Percentiles rank a stretch among this genome's conserved stretches.
Conservation (phyloP, 2,329 filamentous ascomycete genomes). For the Echinosphaeria canescens region DNA sequence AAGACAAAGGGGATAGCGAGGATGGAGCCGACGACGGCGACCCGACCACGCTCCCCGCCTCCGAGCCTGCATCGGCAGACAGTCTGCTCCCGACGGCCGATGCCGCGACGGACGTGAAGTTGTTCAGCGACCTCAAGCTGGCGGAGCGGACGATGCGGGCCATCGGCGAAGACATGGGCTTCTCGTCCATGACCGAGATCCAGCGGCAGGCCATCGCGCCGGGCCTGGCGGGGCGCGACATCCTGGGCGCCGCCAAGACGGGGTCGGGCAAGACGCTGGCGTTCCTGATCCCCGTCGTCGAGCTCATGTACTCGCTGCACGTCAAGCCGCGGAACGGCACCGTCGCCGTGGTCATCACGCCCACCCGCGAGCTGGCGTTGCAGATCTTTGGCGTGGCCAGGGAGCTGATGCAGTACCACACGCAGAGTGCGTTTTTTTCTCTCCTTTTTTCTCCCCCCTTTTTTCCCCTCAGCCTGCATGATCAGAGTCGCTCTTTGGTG, state of each 20-base stretch:
- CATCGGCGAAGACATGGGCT: conserved; percentile 79
- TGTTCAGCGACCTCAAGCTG: conserved; percentile 65
- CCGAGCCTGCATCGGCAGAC: conserved; percentile 10
- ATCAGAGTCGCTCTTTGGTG: too few relatives aligned
- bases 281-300: conserved; percentile 83
- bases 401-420: conserved; percentile 83
- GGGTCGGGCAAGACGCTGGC: conserved; percentile 90
- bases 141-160: conserved; percentile 79
- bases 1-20: conserved; percentile 2
- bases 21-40: conserved; percentile 3
- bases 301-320: conserved; percentile 73
- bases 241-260: conserved; percentile 89
- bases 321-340: conserved; percentile 64
- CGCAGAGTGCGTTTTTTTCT: too few relatives aligned
- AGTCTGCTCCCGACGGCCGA: conserved; percentile 33
- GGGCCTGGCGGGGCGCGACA: conserved; percentile 71
- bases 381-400: conserved; percentile 93
- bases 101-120: conserved; percentile 37
- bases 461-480: too few relatives aligned
- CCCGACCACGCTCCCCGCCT: conserved; percentile 5
- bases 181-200: conserved; percentile 90
- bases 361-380: conserved; percentile 80
- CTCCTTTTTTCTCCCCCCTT: too few relatives aligned
- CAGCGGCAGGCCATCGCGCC: conserved; percentile 76
- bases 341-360: conserved; percentile 80